A percentile compares a stretch with the other conserved stretches of the same genome.
phyloP scores from a whole-genome alignment of 2,329 filamentous ascomycete genomes.

The Claviceps digitariae region DNA sequence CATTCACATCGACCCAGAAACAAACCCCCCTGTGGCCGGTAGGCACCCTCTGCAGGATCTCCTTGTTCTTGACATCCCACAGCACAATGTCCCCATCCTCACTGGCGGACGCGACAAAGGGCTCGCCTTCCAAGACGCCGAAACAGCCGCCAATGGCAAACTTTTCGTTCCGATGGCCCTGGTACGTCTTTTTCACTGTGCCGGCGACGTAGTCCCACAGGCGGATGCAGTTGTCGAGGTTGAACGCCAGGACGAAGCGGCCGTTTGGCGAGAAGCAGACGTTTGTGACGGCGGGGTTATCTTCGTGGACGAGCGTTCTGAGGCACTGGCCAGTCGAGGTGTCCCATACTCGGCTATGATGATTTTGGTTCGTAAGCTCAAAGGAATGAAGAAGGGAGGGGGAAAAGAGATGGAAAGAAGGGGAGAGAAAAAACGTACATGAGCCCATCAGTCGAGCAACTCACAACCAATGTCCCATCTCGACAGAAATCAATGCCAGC shows the following conservation, averaged over 20 bases:
- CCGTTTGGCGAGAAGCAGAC: constrained; percentile 93
- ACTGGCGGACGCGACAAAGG: constrained; percentile 69
- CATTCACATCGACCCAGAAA: constrained; percentile 51
- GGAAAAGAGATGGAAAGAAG: not conserved
- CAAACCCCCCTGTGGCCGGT: constrained; percentile 41
- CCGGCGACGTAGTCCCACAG: constrained; percentile 94
- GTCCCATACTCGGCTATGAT: constrained; percentile 83
- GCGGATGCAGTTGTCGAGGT: constrained; percentile 76
- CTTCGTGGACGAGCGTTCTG: constrained; percentile 88
- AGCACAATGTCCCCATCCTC: constrained; percentile 76
- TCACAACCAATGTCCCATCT: constrained; percentile 85
- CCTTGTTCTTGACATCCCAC: constrained; percentile 85
- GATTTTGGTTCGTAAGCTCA: not conserved
- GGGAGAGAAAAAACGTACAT: constrained; percentile 41
- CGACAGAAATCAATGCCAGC: constrained; percentile 84
- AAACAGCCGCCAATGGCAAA: constrained; percentile 82
- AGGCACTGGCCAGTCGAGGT: constrained; percentile 90
- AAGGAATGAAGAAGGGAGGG: not conserved
- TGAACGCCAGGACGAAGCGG: constrained; percentile 82
- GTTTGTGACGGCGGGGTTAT: constrained; percentile 77
- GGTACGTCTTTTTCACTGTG: constrained; percentile 90
- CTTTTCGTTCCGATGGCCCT: constrained; percentile 73
- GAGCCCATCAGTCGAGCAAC: constrained; percentile 80
- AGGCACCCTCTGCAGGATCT: constrained; percentile 54
- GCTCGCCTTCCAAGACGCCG: constrained; percentile 36